A percentile compares a stretch with the other conserved stretches of the same genome.
phyloP scores from a whole-genome alignment of 23 red algal genomes.

The Gracilaria gracilis region DNA sequence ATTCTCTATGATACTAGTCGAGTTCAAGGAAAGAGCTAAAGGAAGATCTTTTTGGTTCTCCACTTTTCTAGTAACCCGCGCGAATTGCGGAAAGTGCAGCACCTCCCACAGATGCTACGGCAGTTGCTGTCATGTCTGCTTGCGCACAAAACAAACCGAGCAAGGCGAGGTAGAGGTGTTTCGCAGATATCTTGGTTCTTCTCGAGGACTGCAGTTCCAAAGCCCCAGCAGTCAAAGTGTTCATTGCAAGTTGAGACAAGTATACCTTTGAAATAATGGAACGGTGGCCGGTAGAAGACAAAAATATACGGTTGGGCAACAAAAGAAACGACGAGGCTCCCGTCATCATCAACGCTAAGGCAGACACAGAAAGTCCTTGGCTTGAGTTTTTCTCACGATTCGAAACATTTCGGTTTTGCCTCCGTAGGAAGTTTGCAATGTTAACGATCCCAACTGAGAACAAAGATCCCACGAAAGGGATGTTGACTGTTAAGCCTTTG shows the following conservation, averaged over 20 bases:
- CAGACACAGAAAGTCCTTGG: background rate
- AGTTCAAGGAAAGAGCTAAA: background rate
- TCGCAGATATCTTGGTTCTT: background rate
- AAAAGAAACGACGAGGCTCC: conserved; percentile 13
- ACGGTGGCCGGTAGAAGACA: background rate
- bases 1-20: too few species aligned
- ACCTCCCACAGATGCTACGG: background rate
- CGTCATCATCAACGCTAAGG: conserved; percentile 3
- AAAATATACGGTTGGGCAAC: background rate
- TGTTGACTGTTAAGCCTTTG: conserved; percentile 3
- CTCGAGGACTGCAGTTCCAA: background rate
- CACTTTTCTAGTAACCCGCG: background rate
- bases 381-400: background rate
- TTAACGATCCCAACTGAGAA: conserved; percentile 9
- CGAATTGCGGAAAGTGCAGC: background rate
- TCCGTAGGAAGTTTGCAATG: background rate
- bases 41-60: background rate
- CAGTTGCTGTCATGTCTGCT: conserved; percentile 8
- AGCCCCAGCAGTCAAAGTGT: conserved; percentile 8
- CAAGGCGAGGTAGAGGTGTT: conserved; percentile 24
- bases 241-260: conserved; percentile 25
- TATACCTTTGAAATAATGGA: conserved; percentile 27
- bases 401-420: background rate
- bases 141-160: conserved; percentile 1
- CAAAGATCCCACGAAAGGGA: conserved; percentile 12